Evolutionary conservation across 2,329 filamentous ascomycete species (phyloP), one percentile per base, ranked within the genome.

Genomic region (Fusarium nurragi): DNA sequence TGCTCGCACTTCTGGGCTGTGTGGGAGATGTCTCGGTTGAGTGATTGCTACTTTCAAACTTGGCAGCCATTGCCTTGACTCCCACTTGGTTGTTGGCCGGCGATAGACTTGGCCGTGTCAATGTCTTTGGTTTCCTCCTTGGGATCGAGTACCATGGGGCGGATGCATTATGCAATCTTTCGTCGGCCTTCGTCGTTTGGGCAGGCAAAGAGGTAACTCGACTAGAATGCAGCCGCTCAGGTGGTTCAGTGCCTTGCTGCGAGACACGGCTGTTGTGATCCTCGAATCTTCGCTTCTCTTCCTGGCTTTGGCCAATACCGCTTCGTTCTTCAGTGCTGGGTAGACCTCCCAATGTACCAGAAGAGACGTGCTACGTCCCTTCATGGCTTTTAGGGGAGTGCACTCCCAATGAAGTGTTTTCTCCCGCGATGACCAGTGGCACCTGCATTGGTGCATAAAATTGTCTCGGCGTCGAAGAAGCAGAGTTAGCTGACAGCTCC

Each of bases 61-160:
- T 77, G 32, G 83, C 83, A 5, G 83, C 79, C 77, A 86, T 84
- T 3, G 81, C 82, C 64, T 75, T 82, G 13, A 85, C 83, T 4
- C 75, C 72, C 19, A 71, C 69, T 57, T 53, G 63, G 21, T 74
- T 80, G 22, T 52, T 71, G 6, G 69, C 60, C 9, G 64, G 65
- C 4, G 64, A 56, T 32, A 68, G 46, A 14, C 59, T 68, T 32
- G 69, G 65, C 4, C 62, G 54, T 8, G 54, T 45, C 5, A 48
- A 44, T 1, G 49, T 41, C 9, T 46, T 52, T 13, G 41, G 54
- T 13, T 64, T 53, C 18, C 65, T 60, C 14, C 49, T 68, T 4
- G 65, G 47, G 6, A 63, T 16, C 4, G 39, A 51, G 22, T 38
- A 48, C 57, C 56, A 55, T 16, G 38, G 38, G 3, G 41, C 43